These are phyloP conservation scores for Hypseocharis bilobata DNA, from an alignment of 441 rosid genomes.

Conservation along the genomic window DNA sequence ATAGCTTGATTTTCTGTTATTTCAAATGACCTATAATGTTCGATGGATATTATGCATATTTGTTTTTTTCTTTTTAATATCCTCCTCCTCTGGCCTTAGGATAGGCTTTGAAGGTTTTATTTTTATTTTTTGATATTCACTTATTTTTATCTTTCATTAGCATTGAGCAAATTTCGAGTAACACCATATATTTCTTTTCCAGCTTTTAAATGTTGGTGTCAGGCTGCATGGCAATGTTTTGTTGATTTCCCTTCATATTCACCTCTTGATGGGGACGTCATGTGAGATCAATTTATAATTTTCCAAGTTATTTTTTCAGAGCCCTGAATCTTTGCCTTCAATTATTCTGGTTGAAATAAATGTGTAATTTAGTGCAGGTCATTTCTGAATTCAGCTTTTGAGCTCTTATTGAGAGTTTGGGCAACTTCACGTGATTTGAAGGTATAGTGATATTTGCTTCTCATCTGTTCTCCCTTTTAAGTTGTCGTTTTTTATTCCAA, in stretches of 20 bases:
- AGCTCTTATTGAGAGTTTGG: slow-evolving; percentile 90
- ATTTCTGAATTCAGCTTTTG: slow-evolving; percentile 84
- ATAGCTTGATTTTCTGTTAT: background rate
- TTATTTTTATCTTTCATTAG: slow-evolving; percentile 5
- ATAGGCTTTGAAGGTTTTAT: background rate
- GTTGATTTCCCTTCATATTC: slow-evolving; percentile 56
- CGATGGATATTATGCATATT: background rate
- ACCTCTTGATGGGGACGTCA: slow-evolving; percentile 71
- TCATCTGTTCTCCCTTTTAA: background rate
- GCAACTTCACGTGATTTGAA: slow-evolving; percentile 81
- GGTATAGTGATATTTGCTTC: slow-evolving; percentile 35
- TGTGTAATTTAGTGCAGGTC: slow-evolving; percentile 52
- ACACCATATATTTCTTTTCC: slow-evolving; percentile 24
- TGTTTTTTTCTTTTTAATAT: no score
- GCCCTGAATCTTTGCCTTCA: slow-evolving; percentile 11
- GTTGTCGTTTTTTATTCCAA: background rate
- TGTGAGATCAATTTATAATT: slow-evolving; percentile 46
- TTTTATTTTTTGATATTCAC: slow-evolving; percentile 6
- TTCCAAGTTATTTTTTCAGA: slow-evolving; percentile 21
- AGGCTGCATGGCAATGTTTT: slow-evolving; percentile 68
- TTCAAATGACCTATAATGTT: background rate
- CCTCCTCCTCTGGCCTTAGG: background rate
- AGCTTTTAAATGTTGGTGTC: slow-evolving; percentile 98
- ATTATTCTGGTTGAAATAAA: slow-evolving; percentile 17
- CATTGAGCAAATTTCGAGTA: slow-evolving; percentile 9